Base-by-base conservation (phyloP, 768 basidiomycete genomes). In the Mycena capillaripes region DNA sequence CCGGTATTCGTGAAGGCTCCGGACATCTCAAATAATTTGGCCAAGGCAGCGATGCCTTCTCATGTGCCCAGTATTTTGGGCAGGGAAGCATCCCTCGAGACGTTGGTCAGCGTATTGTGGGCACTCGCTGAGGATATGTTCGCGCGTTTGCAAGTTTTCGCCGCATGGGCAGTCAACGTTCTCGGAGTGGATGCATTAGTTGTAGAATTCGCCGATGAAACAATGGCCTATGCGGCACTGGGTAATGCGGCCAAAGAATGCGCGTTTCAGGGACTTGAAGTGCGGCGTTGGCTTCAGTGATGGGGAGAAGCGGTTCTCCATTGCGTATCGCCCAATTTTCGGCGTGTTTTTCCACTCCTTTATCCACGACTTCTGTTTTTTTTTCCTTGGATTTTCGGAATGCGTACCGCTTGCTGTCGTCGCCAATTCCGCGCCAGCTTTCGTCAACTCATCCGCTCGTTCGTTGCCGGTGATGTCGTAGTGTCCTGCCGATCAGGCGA, bases 201-300 rank as follows among this genome's bases (percentile, higher is more conserved):
- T 59, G 55, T 78, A 77, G 67, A 80, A 83, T 70, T 79, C 77
- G 36, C 82, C 80, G 7, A 72, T 76, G 66, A 75, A 78, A 17
- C 50, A 72, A 53, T 82, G 81, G 6, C 80, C 78, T 16, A 76
- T 81, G 5, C 76, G 69, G 71, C 70, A 76, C 56, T 80, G 81
- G 2, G 76, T 58, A 1, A 79, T 30, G 17, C 78, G 48, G 23
- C 80, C 80, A 38, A 77, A 79, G 1, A 80, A 19, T 53, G 79
- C 77, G 25, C 76, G 70, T 50, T 71, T 69, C 3, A 72, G 70
- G 17, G 25, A 19, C 29, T 19, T 29, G 57, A 73, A 72, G 48
- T 72, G 69, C 16, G 38, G 17, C 1, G 70, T 70, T 12, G 71
- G 70, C 21, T 74, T 69, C 3, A 76, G 70, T 1, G 72, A 70